phyloP scores from a whole-genome alignment of 805 yeast species.

The Sugiyamaella lignohabitans region DNA sequence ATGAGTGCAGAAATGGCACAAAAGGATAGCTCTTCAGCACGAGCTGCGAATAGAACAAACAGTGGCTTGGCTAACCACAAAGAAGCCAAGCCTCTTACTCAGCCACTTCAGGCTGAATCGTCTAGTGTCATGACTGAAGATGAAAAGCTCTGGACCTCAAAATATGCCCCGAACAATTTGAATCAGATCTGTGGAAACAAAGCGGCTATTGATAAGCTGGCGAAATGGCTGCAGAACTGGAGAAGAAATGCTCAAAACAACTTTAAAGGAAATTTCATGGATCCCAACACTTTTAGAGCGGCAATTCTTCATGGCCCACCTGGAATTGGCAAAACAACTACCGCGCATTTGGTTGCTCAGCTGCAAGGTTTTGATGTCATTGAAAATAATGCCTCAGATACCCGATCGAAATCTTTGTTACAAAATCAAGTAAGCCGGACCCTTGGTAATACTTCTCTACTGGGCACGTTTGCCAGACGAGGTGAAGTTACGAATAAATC shows the following conservation, averaged over 20 bases:
- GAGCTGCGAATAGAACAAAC: not conserved
- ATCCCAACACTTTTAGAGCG: constrained; percentile 67
- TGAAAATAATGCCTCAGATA: constrained; percentile 87
- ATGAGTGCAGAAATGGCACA: constrained; percentile 42
- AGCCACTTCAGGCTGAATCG: not conserved
- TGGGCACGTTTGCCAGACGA: constrained; percentile 52
- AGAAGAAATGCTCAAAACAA: constrained; percentile 47
- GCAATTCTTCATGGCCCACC: constrained; percentile 89
- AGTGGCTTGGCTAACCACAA: not conserved
- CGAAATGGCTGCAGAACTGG: constrained; percentile 77
- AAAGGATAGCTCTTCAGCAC: constrained; percentile 19
- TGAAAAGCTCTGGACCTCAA: constrained; percentile 78
- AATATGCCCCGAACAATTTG: constrained; percentile 76
- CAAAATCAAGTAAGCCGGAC: constrained; percentile 64
- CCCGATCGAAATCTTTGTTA: constrained; percentile 73
- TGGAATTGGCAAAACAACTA: constrained; percentile 89
- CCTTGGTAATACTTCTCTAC: constrained; percentile 73
- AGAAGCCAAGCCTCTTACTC: not conserved
- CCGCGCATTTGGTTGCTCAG: constrained; percentile 77
- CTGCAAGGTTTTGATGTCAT: constrained; percentile 73
- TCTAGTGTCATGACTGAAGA: constrained; percentile 4
- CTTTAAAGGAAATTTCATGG: constrained; percentile 49
- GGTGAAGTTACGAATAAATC: constrained; percentile 23
- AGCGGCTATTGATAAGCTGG: constrained; percentile 58
- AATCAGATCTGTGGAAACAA: constrained; percentile 89